Conservation (phyloP, 2,329 filamentous ascomycete genomes). For the Fusarium miscanthi region DNA sequence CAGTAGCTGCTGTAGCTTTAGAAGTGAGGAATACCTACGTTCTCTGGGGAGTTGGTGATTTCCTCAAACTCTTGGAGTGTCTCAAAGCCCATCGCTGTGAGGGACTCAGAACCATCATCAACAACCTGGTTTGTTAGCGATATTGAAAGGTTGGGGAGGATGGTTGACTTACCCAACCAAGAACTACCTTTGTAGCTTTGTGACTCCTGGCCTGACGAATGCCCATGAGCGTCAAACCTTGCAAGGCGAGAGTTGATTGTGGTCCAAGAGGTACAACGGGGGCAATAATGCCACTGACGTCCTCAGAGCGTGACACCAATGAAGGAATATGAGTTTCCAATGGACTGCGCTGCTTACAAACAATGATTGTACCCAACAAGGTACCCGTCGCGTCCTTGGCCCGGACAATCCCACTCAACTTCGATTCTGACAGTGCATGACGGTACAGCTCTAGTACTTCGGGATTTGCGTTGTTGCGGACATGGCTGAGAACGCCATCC, state of each 20-base stretch:
- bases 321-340: constrained; percentile 77
- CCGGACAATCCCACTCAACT: constrained; percentile 82
- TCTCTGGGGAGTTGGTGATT: constrained; percentile 72
- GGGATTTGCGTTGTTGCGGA: constrained; percentile 78
- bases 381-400: constrained; percentile 77
- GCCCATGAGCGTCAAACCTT: constrained; percentile 83
- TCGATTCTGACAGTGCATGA: constrained; percentile 75
- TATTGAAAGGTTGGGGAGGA: neutral
- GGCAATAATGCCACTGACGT: constrained; percentile 81
- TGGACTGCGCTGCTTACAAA: constrained; percentile 77
- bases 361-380: constrained; percentile 81
- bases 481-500: constrained; percentile 78
- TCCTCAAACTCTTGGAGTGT: constrained; percentile 85
- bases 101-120: constrained; percentile 78
- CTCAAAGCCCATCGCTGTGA: constrained; percentile 83
- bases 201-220: constrained; percentile 85
- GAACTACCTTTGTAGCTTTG: constrained; percentile 76
- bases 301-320: constrained; percentile 68
- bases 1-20: neutral
- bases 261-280: constrained; percentile 78
- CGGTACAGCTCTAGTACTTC: constrained; percentile 85
- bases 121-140: constrained; percentile 62
- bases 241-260: constrained; percentile 75
- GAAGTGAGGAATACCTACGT: constrained; percentile 49
- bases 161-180: constrained; percentile 77